phyloP scores from a whole-genome alignment of 768 basidiomycete genomes.

The Hysterangium stoloniferum region DNA sequence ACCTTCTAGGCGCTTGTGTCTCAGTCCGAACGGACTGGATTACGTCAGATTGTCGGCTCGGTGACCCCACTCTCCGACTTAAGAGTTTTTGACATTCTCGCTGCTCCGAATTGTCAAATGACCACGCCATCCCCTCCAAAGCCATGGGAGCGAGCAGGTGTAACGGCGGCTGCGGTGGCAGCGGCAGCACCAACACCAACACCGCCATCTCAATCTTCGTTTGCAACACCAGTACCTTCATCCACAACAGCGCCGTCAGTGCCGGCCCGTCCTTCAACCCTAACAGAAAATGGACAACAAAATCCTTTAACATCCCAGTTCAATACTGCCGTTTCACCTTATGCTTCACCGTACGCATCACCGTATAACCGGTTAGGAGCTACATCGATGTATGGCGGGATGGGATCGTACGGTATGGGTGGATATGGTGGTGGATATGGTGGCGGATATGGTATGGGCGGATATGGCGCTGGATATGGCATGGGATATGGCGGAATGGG shows the following conservation, averaged over 20 bases:
- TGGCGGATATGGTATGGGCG: conserved; percentile 19
- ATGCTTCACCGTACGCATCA: conserved; percentile 38
- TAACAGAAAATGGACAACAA: conserved; percentile 23
- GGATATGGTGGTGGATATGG: conserved; percentile 28
- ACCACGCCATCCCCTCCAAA: conserved; percentile 81
- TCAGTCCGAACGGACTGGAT: no score
- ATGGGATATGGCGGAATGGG: conserved; percentile 41
- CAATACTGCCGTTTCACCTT: conserved; percentile 20
- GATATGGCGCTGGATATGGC: conserved; percentile 32
- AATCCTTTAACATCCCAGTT: conserved; percentile 13
- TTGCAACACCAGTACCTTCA: conserved; percentile 24
- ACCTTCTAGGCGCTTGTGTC: no score
- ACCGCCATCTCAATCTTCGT: conserved; percentile 22
- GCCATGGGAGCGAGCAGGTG: conserved; percentile 72
- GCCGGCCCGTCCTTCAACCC: conserved; percentile 55
- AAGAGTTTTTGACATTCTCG: no score
- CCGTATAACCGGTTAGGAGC: conserved; percentile 34
- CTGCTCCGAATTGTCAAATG: no score
- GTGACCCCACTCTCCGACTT: no score
- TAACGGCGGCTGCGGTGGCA: conserved; percentile 27
- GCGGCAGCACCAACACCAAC: conserved; percentile 10
- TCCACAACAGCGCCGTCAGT: conserved; percentile 25
- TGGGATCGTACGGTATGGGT: conserved; percentile 29
- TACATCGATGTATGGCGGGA: conserved; percentile 36
- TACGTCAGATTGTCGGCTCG: no score